These are phyloP conservation scores for Colletotrichum graminicola DNA, from an alignment of 2,329 filamentous ascomycete genomes.

Conservation along the genomic window DNA sequence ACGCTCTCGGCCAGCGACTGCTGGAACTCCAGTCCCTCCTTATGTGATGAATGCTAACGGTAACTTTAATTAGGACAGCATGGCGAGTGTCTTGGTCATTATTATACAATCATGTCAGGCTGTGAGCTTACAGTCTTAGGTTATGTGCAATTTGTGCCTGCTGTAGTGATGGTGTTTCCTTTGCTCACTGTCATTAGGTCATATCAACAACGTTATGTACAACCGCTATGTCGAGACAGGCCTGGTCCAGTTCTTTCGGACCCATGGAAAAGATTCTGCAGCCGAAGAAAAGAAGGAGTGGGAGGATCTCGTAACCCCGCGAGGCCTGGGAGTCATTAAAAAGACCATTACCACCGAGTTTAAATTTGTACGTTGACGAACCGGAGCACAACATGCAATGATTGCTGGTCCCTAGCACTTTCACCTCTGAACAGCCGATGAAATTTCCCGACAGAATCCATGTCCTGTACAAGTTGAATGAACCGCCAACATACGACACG, in stretches of 20 bases:
- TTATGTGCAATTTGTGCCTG: background rate
- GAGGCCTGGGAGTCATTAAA: background rate
- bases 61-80: background rate
- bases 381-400: background rate
- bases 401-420: background rate
- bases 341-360: background rate
- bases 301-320: background rate
- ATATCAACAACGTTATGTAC: slow-evolving; percentile 1
- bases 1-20: background rate
- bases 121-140: background rate
- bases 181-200: background rate
- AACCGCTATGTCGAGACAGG: background rate
- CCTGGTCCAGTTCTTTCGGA: background rate
- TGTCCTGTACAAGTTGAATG: background rate
- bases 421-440: background rate
- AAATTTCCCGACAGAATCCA: background rate
- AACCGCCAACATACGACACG: background rate
- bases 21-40: background rate
- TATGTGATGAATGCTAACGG: background rate
- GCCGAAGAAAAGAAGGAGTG: background rate
- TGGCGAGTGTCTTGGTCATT: background rate
- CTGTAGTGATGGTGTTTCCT: no score
- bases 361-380: background rate
- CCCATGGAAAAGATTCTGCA: background rate
- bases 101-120: no score